Base-by-base conservation (phyloP, 148 eudicot genomes). In the Tetragonia tetragonoides region DNA sequence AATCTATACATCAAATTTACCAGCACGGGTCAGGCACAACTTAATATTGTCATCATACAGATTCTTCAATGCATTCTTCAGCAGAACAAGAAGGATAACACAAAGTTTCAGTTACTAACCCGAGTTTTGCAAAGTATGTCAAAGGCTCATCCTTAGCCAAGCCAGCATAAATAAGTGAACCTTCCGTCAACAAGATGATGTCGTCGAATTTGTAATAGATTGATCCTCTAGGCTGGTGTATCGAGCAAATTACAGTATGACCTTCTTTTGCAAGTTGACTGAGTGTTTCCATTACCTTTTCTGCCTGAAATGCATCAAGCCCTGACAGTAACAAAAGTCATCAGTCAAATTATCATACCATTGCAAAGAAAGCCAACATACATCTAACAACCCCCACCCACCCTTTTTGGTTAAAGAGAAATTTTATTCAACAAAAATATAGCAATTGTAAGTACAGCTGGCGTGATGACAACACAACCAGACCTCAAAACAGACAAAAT, bases 221-320 rank as follows among this genome's bases (percentile, higher is more conserved):
- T 41, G 99, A 95, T 67, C 99, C 91, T 86, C 98, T 86, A 72
- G 99, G 97, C 87, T 95, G 99, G 88, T 95, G 99, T 86, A 95
- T 91, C 68, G 99, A 95, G 87, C 99, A 95, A 74, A 95, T 95
- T 49, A 95, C 99, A 77, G 98, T 93, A 73, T 95, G 99, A 66
- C 99, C 99, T 77, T 95, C 99, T 82, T 89, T 86, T 80, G 98
- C 97, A 88, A 95, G 99, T 86, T 88, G 92, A 60, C 89, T 78
- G 69, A 95, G 90, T 23, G 98, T 95, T 90, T 93, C 99, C 98
- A 95, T 93, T 72, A 95, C 99, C 82, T 93, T 91, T 80, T 93
- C 99, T 70, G 99, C 97, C 84, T 95, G 99, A 85, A 95, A 95
- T 47, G 99, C 99, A 84, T 95, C 99, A 78, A 95, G 97, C 82